A percentile compares a stretch with the other conserved stretches of the same genome.
Evolutionary conservation across 208 protist species (phyloP).

Genomic region (Trypanosoma melophagium): DNA sequence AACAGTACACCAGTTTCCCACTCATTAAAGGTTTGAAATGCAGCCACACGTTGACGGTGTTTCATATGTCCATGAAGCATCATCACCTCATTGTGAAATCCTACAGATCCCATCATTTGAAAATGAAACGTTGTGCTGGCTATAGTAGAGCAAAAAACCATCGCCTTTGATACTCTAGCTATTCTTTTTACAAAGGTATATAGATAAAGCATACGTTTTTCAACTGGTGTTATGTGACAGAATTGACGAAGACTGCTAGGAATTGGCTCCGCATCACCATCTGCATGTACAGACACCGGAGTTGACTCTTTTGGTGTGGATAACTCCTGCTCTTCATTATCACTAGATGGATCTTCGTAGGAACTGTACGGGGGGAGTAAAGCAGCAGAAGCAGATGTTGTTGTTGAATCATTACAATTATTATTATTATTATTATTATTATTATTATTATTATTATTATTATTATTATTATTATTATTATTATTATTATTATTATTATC

Average conservation of each 20-base stretch:
- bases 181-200: slow-evolving; percentile 98
- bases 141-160: slow-evolving; percentile 98
- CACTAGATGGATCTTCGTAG: slow-evolving; percentile 33
- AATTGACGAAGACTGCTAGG: slow-evolving; percentile 83
- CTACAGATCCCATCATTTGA: slow-evolving; percentile 98
- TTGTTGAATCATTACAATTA: no score
- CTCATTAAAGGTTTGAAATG: slow-evolving; percentile 89
- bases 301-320: slow-evolving; percentile 5
- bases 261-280: slow-evolving; percentile 48
- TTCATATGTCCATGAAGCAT: slow-evolving; percentile 96
- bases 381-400: not conserved
- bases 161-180: slow-evolving; percentile 94
- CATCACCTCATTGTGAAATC: slow-evolving; percentile 95
- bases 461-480: no score
- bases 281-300: not conserved
- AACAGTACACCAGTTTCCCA: slow-evolving; percentile 91
- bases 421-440: no score
- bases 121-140: slow-evolving; percentile 97
- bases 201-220: slow-evolving; percentile 77
- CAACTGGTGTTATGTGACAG: slow-evolving; percentile 67
- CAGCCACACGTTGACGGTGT: slow-evolving; percentile 92
- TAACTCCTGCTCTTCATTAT: slow-evolving; percentile 26
- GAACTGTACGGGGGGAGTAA: slow-evolving; percentile 55
- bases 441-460: no score
- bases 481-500: slow-evolving; percentile 13